These are phyloP conservation scores for Cymbopogon flexuosus DNA, from an alignment of 202 grass and related monocot genomes.

Conservation along the genomic window DNA sequence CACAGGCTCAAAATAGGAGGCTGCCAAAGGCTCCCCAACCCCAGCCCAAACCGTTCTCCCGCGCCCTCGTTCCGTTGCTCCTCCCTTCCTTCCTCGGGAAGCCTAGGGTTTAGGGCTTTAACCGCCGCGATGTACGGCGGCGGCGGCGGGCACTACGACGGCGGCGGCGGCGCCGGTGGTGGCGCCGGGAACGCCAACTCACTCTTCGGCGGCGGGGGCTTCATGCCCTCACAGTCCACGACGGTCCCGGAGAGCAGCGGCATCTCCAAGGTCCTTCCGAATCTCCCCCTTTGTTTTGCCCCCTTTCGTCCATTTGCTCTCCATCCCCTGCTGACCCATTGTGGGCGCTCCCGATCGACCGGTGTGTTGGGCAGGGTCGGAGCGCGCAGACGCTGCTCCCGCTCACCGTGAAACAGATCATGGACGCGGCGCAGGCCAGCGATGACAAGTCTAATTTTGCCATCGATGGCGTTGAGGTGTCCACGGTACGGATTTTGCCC, in stretches of 20 bases:
- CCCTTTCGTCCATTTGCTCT: background rate
- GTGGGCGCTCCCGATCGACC: background rate
- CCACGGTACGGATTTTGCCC: conserved; percentile 50
- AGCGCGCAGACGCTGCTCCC: conserved; percentile 54
- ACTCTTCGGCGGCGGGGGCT: conserved; percentile 76
- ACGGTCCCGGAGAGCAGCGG: conserved; percentile 43
- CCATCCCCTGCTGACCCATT: background rate
- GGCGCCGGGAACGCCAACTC: conserved; percentile 27
- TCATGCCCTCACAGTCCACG: conserved; percentile 84
- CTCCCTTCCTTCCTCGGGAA: background rate
- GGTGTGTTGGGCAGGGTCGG: conserved; percentile 40
- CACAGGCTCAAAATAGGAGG: too few relatives aligned
- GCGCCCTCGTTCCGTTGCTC: background rate
- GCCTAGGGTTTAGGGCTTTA: conserved; percentile 71
- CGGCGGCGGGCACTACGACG: conserved; percentile 37
- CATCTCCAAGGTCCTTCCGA: conserved; percentile 48
- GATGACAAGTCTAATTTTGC: conserved; percentile 76
- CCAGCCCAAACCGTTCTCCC: conserved; percentile 7
- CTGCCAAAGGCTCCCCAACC: too few relatives aligned
- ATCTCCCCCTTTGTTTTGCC: background rate
- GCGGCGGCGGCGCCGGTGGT: conserved; percentile 34
- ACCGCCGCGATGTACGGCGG: conserved; percentile 49
- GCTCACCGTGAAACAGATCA: conserved; percentile 85
- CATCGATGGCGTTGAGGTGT: conserved; percentile 60
- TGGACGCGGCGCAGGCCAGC: conserved; percentile 57